These are phyloP conservation scores for Hypoxylon intermedium DNA, from an alignment of 495 filamentous ascomycete species.

Conservation along the genomic window DNA sequence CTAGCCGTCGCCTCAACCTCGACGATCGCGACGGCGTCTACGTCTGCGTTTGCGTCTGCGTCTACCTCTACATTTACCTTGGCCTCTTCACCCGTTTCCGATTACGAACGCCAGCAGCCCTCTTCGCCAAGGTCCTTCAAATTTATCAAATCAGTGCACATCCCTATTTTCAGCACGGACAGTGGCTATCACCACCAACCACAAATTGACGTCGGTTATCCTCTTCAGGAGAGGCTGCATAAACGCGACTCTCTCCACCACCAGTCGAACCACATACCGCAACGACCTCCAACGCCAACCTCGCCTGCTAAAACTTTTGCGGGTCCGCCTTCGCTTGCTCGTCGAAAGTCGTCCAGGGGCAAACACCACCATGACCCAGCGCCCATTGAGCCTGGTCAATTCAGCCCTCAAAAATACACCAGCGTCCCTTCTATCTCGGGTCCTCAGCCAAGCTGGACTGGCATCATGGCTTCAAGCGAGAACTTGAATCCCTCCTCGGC, in stretches of 20 bases:
- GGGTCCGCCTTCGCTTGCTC: conserved; percentile 21
- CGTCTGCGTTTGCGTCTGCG: conserved; percentile 15
- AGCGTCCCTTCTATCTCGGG: conserved; percentile 42
- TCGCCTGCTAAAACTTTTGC: conserved; percentile 17
- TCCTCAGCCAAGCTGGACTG: conserved; percentile 22
- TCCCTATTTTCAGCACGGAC: conserved; percentile 32
- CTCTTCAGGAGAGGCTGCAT: conserved; percentile 17
- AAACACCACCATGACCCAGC: conserved; percentile 50
- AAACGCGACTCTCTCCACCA: conserved; percentile 32
- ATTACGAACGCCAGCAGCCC: conserved; percentile 6
- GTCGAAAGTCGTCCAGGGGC: conserved; percentile 27
- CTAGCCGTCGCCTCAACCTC: conserved; percentile 22
- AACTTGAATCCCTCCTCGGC: conserved; percentile 30
- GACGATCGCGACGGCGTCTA: conserved; percentile 17
- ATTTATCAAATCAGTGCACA: conserved; percentile 35
- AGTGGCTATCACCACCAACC: conserved; percentile 18
- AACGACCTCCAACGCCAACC: conserved; percentile 25
- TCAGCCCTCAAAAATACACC: conserved; percentile 30
- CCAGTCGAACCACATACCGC: conserved; percentile 8
- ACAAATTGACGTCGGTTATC: not conserved
- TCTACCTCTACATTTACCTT: conserved; percentile 12
- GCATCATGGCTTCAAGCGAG: conserved; percentile 39
- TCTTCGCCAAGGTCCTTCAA: conserved; percentile 29
- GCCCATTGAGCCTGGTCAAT: conserved; percentile 40
- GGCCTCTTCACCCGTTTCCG: conserved; percentile 4